These are phyloP conservation scores for Penicillium sp. DNA, from an alignment of 2,329 filamentous ascomycete species.

Conservation along the genomic window DNA sequence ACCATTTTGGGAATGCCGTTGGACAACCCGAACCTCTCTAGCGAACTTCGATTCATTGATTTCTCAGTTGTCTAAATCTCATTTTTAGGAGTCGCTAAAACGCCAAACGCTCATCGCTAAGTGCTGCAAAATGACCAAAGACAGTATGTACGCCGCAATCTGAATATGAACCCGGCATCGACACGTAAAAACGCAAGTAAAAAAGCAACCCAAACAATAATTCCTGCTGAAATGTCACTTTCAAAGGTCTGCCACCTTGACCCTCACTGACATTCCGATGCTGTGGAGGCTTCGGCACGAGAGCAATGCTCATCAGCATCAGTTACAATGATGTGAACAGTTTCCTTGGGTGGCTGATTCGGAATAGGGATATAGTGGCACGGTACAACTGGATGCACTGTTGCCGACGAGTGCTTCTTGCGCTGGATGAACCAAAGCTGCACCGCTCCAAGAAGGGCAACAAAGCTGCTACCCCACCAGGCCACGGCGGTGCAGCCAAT, in stretches of 20 bases:
- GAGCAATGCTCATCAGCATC: conserved; percentile 14
- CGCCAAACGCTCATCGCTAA: not conserved
- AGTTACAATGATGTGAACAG: conserved; percentile 30
- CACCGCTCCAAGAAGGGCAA: conserved; percentile 53
- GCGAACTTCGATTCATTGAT: not conserved
- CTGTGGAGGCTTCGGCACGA: not conserved
- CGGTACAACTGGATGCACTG: conserved; percentile 34
- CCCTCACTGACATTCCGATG: not conserved
- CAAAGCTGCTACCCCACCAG: conserved; percentile 57
- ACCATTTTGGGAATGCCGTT: conserved; percentile 15
- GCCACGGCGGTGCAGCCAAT: conserved; percentile 58
- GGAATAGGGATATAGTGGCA: conserved; percentile 23
- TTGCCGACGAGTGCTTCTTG: conserved; percentile 43
- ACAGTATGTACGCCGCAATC: not conserved
- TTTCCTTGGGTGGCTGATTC: conserved; percentile 19
- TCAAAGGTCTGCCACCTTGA: no score
- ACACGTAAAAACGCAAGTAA: not conserved
- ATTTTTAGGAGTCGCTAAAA: not conserved
- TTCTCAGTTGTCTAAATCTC: not conserved
- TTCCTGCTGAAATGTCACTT: not conserved
- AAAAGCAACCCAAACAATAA: not conserved
- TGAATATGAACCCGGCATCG: not conserved
- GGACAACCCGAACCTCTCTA: not conserved
- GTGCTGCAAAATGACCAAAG: not conserved
- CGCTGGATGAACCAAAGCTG: conserved; percentile 55